Evolutionary conservation across 2,329 filamentous ascomycete species (phyloP).

Genomic region (Chaetomium globosum): DNA sequence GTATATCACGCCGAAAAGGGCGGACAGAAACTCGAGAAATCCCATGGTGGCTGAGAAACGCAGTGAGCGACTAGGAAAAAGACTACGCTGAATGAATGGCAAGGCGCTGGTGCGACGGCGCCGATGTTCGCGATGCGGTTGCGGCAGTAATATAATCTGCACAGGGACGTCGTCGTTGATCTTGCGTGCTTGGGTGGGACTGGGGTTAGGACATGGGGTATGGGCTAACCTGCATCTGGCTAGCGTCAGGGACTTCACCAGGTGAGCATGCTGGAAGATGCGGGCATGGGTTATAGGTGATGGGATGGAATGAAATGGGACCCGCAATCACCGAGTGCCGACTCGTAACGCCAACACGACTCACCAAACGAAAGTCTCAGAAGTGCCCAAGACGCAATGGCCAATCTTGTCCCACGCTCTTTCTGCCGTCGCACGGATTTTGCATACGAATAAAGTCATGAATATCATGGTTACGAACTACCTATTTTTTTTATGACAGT

Average conservation of each 20-base stretch:
- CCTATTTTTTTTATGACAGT: not conserved
- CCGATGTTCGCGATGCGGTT: constrained; percentile 9
- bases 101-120: constrained; percentile 7
- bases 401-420: not conserved
- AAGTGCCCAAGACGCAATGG: not conserved
- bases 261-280: not conserved
- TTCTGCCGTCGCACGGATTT: not conserved
- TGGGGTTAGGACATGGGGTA: not conserved
- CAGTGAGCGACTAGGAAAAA: not conserved
- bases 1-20: constrained; percentile 74
- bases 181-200: constrained; percentile 1
- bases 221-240: not conserved
- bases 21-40: constrained; percentile 55
- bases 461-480: not conserved
- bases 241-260: not conserved
- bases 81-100: not conserved
- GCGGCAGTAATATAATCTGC: too few species aligned
- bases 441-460: not conserved
- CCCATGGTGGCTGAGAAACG: constrained; percentile 5
- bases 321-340: not conserved
- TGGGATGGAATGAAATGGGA: not conserved
- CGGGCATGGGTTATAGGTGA: not conserved
- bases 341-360: not conserved
- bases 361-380: not conserved
- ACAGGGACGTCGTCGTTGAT: not conserved